Conservation (phyloP, 2,329 filamentous ascomycete genomes). For the Monosporascus ibericus region DNA sequence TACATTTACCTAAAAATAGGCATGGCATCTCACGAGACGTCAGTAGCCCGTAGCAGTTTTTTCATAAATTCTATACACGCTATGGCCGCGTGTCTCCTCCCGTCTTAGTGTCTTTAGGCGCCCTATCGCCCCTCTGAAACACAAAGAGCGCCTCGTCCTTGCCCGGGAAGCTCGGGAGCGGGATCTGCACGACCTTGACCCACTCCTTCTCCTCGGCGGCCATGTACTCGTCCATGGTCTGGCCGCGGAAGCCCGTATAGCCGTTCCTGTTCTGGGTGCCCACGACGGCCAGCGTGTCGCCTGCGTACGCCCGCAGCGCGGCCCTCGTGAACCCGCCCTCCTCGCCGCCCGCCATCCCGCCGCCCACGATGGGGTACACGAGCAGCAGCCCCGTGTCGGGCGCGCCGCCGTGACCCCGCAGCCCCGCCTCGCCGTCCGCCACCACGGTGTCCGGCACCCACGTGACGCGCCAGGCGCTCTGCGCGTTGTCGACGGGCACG, state of each 20-base stretch:
- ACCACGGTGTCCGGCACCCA: conserved; percentile 65
- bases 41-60: too few species aligned
- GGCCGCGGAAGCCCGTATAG: conserved; percentile 62
- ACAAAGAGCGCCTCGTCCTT: conserved; percentile 73
- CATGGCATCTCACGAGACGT: too few species aligned
- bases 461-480: conserved; percentile 60
- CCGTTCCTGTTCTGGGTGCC: conserved; percentile 71
- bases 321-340: conserved; percentile 59
- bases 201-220: conserved; percentile 49
- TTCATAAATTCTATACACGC: too few species aligned
- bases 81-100: not conserved
- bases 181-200: conserved; percentile 56
- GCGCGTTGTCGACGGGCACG: conserved; percentile 59
- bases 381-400: conserved; percentile 57
- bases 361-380: conserved; percentile 67
- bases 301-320: conserved; percentile 54
- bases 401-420: conserved; percentile 42
- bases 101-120: conserved; percentile 9
- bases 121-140: conserved; percentile 46
- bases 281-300: conserved; percentile 62
- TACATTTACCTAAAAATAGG: too few species aligned
- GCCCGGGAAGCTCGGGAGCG: conserved; percentile 67
- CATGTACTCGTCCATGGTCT: conserved; percentile 63
- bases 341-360: conserved; percentile 56
- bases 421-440: conserved; percentile 53